These are phyloP conservation scores for Neospora caninum DNA, from an alignment of 169 alveolate genomes.

Conservation along the genomic window DNA sequence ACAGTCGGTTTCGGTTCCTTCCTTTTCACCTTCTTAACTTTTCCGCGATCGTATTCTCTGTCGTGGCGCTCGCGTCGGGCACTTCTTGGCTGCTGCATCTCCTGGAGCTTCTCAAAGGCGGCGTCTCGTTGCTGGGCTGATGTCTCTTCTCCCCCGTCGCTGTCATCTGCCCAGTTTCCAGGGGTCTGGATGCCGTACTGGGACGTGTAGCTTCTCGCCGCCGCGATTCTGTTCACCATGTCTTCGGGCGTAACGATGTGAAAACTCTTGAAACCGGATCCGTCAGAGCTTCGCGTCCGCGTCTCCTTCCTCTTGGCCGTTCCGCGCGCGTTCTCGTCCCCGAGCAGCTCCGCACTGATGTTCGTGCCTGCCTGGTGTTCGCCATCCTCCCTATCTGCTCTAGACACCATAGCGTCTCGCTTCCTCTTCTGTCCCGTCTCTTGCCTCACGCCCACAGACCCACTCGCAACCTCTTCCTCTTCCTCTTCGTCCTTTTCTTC, in stretches of 20 bases:
- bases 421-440: not conserved
- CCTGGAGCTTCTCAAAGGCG: constrained; percentile 56
- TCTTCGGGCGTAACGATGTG: constrained; percentile 42
- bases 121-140: constrained; percentile 20
- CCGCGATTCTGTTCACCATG: constrained; percentile 47
- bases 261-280: not conserved
- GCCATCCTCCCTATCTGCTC: no score
- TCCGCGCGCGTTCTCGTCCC: not conserved
- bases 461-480: not conserved
- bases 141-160: not conserved
- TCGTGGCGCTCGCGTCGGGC: constrained; percentile 71
- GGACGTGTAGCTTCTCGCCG: constrained; percentile 30
- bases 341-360: not conserved
- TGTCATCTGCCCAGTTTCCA: constrained; percentile 33
- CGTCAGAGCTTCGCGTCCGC: not conserved
- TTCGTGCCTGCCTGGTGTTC: not conserved
- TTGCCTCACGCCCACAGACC: not conserved
- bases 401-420: not conserved
- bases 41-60: constrained; percentile 75
- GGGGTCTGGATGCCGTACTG: constrained; percentile 50
- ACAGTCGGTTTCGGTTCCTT: constrained; percentile 1
- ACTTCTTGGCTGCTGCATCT: constrained; percentile 63
- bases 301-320: not conserved
- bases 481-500: not conserved
- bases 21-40: constrained; percentile 52